Percentiles rank a stretch among this genome's conserved stretches.
phyloP scores from a whole-genome alignment of 345 rosid genomes.

The Citrus australasica region DNA sequence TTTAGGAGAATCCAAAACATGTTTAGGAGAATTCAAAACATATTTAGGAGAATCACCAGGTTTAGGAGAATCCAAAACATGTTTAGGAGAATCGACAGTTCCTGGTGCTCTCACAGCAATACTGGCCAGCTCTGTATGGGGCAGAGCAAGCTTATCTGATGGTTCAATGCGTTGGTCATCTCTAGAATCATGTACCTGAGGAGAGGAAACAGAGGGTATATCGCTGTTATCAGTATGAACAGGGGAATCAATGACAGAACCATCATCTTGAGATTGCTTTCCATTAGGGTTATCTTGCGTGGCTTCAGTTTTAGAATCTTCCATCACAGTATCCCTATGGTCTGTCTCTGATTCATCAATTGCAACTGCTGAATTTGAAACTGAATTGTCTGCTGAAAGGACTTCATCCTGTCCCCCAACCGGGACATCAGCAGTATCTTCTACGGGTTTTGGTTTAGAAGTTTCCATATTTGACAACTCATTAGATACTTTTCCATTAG shows the following conservation, averaged over 20 bases:
- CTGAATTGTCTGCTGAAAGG: conserved; percentile 11
- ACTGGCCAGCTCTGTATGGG: conserved; percentile 28
- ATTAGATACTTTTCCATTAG: conserved; percentile 20
- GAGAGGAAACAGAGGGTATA: conserved; percentile 8
- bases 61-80: conserved; percentile 19
- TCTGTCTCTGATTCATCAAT: conserved; percentile 18
- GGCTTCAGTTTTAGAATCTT: conserved; percentile 18
- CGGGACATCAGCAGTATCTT: conserved; percentile 1
- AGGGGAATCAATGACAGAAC: conserved; percentile 7
- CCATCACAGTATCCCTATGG: conserved; percentile 2
- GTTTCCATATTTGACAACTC: conserved; percentile 1
- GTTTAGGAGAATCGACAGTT: conserved; percentile 23
- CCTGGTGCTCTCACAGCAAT: conserved; percentile 19
- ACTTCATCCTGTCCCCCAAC: conserved; percentile 16
- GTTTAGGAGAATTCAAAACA: conserved; percentile 19
- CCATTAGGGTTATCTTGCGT: conserved; percentile 2
- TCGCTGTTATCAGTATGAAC: conserved; percentile 12
- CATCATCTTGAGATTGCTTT: conserved; percentile 24
- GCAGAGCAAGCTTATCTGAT: conserved; percentile 28
- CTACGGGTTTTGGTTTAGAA: conserved; percentile 13
- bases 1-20: too few relatives aligned
- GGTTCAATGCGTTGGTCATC: conserved; percentile 8
- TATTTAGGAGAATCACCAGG: background rate
- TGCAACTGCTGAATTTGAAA: conserved; percentile 19
- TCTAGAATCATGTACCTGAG: conserved; percentile 9